These are phyloP conservation scores for Neurospora intermedia DNA, from an alignment of 495 filamentous ascomycete genomes.

Conservation along the genomic window DNA sequence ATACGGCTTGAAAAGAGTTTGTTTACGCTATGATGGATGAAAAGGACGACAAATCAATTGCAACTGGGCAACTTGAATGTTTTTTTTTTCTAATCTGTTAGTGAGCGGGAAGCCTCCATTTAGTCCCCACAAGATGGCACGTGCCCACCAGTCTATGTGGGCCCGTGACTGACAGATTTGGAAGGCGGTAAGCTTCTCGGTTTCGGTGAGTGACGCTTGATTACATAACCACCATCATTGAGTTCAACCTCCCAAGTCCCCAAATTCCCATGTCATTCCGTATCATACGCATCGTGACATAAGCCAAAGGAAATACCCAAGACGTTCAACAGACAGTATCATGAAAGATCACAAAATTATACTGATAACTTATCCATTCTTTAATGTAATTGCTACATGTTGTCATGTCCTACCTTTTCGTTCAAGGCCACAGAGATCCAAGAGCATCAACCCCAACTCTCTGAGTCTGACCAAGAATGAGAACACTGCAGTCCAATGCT, in stretches of 20 bases:
- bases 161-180: neutral
- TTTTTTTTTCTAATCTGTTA: neutral
- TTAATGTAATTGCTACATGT: neutral
- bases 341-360: neutral
- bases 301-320: no score
- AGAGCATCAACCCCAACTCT: neutral
- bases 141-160: slow-evolving; percentile 2
- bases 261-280: neutral
- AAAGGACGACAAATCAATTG: neutral
- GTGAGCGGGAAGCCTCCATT: neutral
- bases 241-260: neutral
- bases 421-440: neutral
- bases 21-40: neutral
- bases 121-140: neutral
- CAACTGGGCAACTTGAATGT: neutral
- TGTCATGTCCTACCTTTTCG: neutral
- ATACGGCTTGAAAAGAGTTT: neutral
- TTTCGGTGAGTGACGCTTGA: neutral
- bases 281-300: neutral
- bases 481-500: neutral
- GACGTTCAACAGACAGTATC: no score
- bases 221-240: neutral
- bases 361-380: neutral
- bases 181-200: slow-evolving; percentile 10
- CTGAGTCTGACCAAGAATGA: neutral